phyloP scores from a whole-genome alignment of 495 filamentous ascomycete genomes.

The Penicillium nucicola region DNA sequence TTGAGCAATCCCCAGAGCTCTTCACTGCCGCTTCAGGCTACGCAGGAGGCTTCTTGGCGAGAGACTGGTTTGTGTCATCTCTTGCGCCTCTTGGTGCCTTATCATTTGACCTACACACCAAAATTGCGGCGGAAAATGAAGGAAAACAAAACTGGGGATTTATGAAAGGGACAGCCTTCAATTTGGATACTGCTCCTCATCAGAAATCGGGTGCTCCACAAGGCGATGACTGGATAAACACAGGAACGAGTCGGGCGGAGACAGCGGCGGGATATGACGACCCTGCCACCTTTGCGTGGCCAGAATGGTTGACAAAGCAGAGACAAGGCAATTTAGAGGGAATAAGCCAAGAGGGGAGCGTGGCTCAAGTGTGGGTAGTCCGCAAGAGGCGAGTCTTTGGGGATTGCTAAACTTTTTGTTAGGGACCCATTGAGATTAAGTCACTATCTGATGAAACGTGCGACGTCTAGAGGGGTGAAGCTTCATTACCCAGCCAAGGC shows the following conservation, averaged over 20 bases:
- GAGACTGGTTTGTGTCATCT: slow-evolving; percentile 63
- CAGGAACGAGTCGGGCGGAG: slow-evolving; percentile 61
- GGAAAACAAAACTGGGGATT: slow-evolving; percentile 70
- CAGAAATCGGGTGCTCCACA: slow-evolving; percentile 30
- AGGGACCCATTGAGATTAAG: slow-evolving; percentile 62
- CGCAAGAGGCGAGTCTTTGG: not conserved
- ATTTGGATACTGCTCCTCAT: slow-evolving; percentile 30
- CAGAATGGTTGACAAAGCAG: slow-evolving; percentile 58
- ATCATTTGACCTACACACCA: slow-evolving; percentile 65
- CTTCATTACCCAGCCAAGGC: slow-evolving; percentile 64
- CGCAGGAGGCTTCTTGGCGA: slow-evolving; percentile 71
- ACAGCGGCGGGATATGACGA: slow-evolving; percentile 36
- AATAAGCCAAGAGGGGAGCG: slow-evolving; percentile 59
- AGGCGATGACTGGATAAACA: slow-evolving; percentile 60
- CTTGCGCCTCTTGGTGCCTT: slow-evolving; percentile 57
- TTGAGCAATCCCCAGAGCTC: slow-evolving; percentile 62
- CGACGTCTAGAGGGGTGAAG: slow-evolving; percentile 56
- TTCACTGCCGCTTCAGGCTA: slow-evolving; percentile 72
- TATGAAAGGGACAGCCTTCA: slow-evolving; percentile 59
- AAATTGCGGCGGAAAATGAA: slow-evolving; percentile 57
- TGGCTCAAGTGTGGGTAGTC: slow-evolving; percentile 59
- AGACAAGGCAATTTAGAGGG: slow-evolving; percentile 53
- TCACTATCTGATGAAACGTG: slow-evolving; percentile 58
- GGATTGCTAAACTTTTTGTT: slow-evolving; percentile 6
- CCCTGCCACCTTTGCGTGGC: slow-evolving; percentile 5